Evolutionary conservation across 352 stramenopile species (phyloP).

Genomic region (Globisporangium nagaii): DNA sequence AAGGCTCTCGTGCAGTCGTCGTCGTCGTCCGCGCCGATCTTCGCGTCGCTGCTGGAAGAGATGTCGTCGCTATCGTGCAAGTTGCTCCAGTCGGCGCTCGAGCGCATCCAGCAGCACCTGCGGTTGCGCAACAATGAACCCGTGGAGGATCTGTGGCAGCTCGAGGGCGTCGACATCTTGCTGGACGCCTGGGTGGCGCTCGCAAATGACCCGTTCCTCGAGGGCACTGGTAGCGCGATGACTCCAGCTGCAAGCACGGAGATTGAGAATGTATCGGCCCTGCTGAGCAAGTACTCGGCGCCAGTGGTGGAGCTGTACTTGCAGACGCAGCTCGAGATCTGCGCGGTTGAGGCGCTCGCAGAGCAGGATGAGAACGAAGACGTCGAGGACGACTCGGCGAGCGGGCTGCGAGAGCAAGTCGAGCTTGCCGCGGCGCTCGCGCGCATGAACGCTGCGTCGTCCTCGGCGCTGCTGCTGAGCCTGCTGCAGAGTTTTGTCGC

Average conservation of each 20-base stretch:
- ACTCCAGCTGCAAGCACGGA: conserved; percentile 17
- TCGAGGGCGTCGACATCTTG: conserved; percentile 75
- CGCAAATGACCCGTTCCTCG: conserved; percentile 47
- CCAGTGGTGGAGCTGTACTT: conserved; percentile 74
- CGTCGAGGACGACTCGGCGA: conserved; percentile 73
- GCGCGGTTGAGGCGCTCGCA: conserved; percentile 49
- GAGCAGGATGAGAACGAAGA: conserved; percentile 83
- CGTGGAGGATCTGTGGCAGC: conserved; percentile 77
- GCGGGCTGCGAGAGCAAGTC: conserved; percentile 55
- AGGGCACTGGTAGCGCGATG: conserved; percentile 11
- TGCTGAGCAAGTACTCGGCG: conserved; percentile 52
- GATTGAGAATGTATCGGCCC: conserved; percentile 22
- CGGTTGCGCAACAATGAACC: conserved; percentile 31
- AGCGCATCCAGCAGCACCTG: conserved; percentile 58
- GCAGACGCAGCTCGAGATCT: conserved; percentile 68
- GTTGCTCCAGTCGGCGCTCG: conserved; percentile 55
- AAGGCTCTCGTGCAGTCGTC: conserved; percentile 36
- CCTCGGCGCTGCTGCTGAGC: conserved; percentile 44
- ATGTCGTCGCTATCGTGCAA: conserved; percentile 66
- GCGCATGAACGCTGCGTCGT: conserved; percentile 53
- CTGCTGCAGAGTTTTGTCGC: conserved; percentile 57
- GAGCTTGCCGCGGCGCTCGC: conserved; percentile 66
- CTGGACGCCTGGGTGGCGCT: conserved; percentile 80
- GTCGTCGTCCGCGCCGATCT: conserved; percentile 34
- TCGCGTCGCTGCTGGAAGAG: conserved; percentile 61